A percentile compares a stretch with the other conserved stretches of the same genome.
Evolutionary conservation across 495 filamentous ascomycete species (phyloP).

Genomic region (Penicillium cosmopolitanum): DNA sequence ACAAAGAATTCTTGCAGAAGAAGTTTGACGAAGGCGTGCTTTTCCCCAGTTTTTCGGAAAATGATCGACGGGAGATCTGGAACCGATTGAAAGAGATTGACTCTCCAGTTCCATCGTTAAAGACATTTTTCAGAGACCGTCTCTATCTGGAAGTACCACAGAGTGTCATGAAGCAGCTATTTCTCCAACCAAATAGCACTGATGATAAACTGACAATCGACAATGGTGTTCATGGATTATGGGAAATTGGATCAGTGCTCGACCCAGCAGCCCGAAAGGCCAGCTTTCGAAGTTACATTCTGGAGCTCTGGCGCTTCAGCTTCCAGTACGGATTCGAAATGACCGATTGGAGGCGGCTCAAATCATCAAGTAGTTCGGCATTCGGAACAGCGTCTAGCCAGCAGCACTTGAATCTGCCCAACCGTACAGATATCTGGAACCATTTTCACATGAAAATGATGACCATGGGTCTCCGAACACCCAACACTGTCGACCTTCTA

Average conservation of each 20-base stretch:
- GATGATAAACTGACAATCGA: slow-evolving; percentile 7
- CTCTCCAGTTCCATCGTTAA: slow-evolving; percentile 8
- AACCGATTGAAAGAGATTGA: slow-evolving; percentile 10
- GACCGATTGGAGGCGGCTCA: not conserved
- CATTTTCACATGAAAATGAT: not conserved
- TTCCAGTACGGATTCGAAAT: slow-evolving; percentile 18
- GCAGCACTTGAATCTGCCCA: not conserved
- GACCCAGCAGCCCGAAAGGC: not conserved
- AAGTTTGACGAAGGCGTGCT: slow-evolving; percentile 8
- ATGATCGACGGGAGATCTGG: slow-evolving; percentile 4
- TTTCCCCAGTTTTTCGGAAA: not conserved
- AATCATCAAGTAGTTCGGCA: not conserved
- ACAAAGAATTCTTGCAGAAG: not conserved
- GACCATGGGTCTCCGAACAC: not conserved
- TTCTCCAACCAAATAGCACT: not conserved
- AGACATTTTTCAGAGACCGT: slow-evolving; percentile 18
- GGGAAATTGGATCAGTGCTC: not conserved
- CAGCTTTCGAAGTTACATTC: not conserved
- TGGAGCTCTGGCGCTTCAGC: slow-evolving; percentile 18
- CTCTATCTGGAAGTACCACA: slow-evolving; percentile 13
- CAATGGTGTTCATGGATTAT: slow-evolving; percentile 2
- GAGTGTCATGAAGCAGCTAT: slow-evolving; percentile 11
- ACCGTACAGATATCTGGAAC: not conserved
- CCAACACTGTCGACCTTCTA: not conserved
- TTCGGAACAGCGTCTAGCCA: not conserved